Evolutionary conservation across 2,329 filamentous ascomycete species (phyloP).

Genomic region (Hypoxylon sp.): DNA sequence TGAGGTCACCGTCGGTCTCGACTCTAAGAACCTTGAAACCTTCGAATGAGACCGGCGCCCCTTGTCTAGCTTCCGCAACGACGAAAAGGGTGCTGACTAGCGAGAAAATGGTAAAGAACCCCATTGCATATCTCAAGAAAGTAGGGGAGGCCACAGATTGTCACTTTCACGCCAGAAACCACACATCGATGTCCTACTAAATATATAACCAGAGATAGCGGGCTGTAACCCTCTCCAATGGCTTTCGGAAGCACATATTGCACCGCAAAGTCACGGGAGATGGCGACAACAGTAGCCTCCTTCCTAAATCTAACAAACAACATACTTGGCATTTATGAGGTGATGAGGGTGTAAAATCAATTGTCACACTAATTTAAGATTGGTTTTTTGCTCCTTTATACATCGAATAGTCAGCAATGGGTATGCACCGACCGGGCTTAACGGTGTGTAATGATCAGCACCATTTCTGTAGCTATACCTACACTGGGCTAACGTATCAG

Average conservation of each 20-base stretch:
- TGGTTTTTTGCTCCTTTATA: too few species aligned
- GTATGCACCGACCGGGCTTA: too few species aligned
- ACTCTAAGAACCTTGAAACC: slow-evolving; percentile 48
- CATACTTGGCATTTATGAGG: slow-evolving; percentile 35
- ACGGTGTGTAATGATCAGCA: too few species aligned
- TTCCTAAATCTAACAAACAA: slow-evolving; percentile 35
- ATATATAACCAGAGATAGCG: neutral
- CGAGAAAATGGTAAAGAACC: slow-evolving; percentile 22
- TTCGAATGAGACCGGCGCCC: slow-evolving; percentile 42
- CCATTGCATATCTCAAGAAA: slow-evolving; percentile 25
- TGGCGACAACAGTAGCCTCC: slow-evolving; percentile 27
- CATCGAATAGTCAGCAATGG: too few species aligned
- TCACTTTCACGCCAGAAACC: neutral
- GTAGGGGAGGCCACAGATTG: neutral
- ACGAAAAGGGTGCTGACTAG: slow-evolving; percentile 9
- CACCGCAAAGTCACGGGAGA: slow-evolving; percentile 22
- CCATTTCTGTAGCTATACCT: too few species aligned
- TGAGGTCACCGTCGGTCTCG: slow-evolving; percentile 24
- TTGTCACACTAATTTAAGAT: neutral
- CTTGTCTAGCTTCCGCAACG: slow-evolving; percentile 1
- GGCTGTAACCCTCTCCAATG: neutral
- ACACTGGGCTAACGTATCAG: too few species aligned
- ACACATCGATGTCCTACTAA: slow-evolving; percentile 2
- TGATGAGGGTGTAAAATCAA: slow-evolving; percentile 29
- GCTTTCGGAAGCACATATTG: slow-evolving; percentile 24